These are phyloP conservation scores for Waltiozyma sp. DNA, from an alignment of 1,139 yeast genomes.

Conservation along the genomic window DNA sequence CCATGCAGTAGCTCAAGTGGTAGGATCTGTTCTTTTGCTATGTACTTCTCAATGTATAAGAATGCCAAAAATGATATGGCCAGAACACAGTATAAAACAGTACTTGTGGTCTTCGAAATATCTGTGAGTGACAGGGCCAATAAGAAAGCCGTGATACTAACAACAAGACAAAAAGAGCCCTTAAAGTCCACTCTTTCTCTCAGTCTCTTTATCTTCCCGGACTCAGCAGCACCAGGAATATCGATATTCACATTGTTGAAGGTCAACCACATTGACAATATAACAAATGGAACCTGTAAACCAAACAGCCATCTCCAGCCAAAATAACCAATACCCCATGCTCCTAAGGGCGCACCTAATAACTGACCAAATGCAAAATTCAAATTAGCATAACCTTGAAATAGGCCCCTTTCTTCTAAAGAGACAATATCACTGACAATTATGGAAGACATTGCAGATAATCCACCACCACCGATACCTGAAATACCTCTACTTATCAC, in stretches of 20 bases:
- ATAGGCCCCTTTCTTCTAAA: constrained; percentile 45
- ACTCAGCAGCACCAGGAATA: constrained; percentile 23
- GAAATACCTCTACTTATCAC: constrained; percentile 55
- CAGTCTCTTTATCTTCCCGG: constrained; percentile 33
- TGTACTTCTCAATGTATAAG: constrained; percentile 32
- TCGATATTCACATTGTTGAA: constrained; percentile 21
- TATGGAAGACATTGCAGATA: constrained; percentile 44
- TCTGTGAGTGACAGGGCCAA: constrained; percentile 22
- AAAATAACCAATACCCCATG: constrained; percentile 46
- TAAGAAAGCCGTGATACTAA: constrained; percentile 27
- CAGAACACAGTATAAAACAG: constrained; percentile 1
- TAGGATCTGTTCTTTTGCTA: constrained; percentile 43
- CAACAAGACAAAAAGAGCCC: constrained; percentile 56
- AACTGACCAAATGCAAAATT: not conserved
- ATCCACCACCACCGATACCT: constrained; percentile 61
- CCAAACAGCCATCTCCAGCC: constrained; percentile 73
- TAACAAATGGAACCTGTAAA: constrained; percentile 53
- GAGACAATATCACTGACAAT: constrained; percentile 49
- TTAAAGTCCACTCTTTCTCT: constrained; percentile 58
- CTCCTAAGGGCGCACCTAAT: constrained; percentile 30
- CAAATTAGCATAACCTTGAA: constrained; percentile 32
- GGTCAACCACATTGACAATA: constrained; percentile 27
- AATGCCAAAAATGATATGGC: constrained; percentile 20
- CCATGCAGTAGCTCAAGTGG: constrained; percentile 39
- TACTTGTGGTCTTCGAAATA: constrained; percentile 5